phyloP scores from a whole-genome alignment of 306 rosid species.

The Sesbania bispinosa region DNA sequence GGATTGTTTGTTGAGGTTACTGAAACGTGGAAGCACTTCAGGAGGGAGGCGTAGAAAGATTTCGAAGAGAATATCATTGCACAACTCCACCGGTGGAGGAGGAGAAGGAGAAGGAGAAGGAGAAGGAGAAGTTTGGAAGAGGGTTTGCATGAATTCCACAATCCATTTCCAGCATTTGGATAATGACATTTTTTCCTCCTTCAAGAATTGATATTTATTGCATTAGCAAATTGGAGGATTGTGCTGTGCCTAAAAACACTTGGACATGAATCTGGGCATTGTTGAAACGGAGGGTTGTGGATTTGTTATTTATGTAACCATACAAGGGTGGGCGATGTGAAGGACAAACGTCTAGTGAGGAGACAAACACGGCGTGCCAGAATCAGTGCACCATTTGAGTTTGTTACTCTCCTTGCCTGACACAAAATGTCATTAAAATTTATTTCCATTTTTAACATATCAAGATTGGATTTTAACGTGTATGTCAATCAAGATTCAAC shows the following conservation, averaged over 20 bases:
- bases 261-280: neutral
- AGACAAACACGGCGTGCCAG: conserved; percentile 15
- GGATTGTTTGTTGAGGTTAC: conserved; percentile 19
- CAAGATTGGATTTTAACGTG: no score
- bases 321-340: neutral
- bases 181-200: neutral
- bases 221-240: neutral
- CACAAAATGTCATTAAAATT: no score
- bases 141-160: neutral
- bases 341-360: conserved; percentile 2
- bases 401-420: no score
- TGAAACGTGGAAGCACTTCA: conserved; percentile 9
- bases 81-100: neutral
- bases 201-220: neutral
- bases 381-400: neutral
- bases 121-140: neutral
- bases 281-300: neutral
- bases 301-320: neutral
- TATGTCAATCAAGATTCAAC: no score
- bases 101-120: neutral
- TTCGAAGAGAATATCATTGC: conserved; percentile 26
- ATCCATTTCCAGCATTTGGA: conserved; percentile 21
- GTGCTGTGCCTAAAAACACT: neutral
- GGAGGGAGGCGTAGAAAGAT: conserved; percentile 28
- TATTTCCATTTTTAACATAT: no score